Conservation (phyloP, 2,329 filamentous ascomycete species). For the Cladophialophora immunda region DNA sequence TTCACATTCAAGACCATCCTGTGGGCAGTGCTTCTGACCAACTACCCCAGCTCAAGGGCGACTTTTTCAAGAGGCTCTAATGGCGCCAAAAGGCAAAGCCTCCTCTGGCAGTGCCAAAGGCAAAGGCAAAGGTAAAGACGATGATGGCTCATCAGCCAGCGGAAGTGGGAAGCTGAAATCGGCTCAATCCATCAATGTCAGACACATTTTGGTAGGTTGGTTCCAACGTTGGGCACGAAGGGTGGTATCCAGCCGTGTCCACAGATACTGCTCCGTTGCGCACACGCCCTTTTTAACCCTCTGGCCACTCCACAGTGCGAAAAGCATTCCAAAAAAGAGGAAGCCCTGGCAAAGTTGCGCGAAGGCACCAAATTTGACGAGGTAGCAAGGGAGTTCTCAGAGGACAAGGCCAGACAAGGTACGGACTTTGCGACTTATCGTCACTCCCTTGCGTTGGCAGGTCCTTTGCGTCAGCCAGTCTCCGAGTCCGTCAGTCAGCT, state of each 20-base stretch:
- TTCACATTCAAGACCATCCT: not conserved
- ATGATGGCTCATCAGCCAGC: conserved; percentile 45
- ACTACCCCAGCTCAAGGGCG: not conserved
- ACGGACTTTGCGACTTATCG: conserved; percentile 24
- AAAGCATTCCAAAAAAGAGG: conserved; percentile 72
- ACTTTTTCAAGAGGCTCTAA: conserved; percentile 40
- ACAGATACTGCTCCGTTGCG: not conserved
- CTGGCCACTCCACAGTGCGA: conserved; percentile 57
- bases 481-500: conserved; percentile 5
- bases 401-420: conserved; percentile 71
- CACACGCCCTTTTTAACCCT: not conserved
- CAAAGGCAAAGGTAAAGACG: conserved; percentile 52
- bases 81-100: conserved; percentile 52
- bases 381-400: conserved; percentile 69
- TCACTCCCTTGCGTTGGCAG: conserved; percentile 9
- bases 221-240: not conserved
- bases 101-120: conserved; percentile 39
- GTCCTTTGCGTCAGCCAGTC: conserved; percentile 13
- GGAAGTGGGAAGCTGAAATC: conserved; percentile 58
- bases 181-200: conserved; percentile 70
- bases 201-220: conserved; percentile 66
- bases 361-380: conserved; percentile 71
- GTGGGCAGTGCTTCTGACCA: not conserved
- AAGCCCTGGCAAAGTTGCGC: conserved; percentile 67
- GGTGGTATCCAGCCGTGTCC: not conserved